phyloP scores from a whole-genome alignment of 805 yeast genomes.

The Huiozyma sinensis region DNA sequence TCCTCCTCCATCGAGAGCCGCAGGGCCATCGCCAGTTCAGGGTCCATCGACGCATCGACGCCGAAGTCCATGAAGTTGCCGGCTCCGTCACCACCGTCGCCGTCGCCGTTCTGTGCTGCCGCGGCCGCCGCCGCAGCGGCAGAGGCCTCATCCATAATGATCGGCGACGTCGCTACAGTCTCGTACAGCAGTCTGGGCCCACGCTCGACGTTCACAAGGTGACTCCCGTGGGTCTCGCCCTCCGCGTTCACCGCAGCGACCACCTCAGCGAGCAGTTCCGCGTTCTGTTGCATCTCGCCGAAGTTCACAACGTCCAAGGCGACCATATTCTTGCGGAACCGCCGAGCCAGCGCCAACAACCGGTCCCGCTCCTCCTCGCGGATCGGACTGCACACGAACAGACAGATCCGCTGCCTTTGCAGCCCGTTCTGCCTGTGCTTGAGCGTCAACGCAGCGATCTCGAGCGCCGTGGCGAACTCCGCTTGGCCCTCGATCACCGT shows the following conservation, averaged over 20 bases:
- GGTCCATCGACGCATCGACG: constrained; percentile 86
- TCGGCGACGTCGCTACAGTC: constrained; percentile 63
- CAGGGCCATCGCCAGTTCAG: constrained; percentile 92
- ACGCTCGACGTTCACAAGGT: constrained; percentile 77
- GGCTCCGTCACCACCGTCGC: constrained; percentile 37
- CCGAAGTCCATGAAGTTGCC: constrained; percentile 53
- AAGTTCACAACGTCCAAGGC: constrained; percentile 85
- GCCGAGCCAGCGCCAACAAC: constrained; percentile 75
- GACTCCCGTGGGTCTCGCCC: constrained; percentile 58
- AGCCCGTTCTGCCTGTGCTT: constrained; percentile 93
- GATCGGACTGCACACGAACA: constrained; percentile 83
- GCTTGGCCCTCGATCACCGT: constrained; percentile 57
- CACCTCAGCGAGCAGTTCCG: constrained; percentile 70
- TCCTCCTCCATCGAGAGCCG: constrained; percentile 93
- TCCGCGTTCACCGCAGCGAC: constrained; percentile 49
- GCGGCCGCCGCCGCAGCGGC: constrained; percentile 35
- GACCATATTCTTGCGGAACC: constrained; percentile 84
- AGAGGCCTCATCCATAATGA: constrained; percentile 53
- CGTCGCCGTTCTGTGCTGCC: constrained; percentile 19
- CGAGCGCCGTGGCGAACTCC: constrained; percentile 74
- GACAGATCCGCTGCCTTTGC: constrained; percentile 82
- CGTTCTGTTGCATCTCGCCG: constrained; percentile 77
- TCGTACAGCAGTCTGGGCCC: constrained; percentile 81
- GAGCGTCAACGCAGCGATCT: constrained; percentile 86
- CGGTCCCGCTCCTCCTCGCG: constrained; percentile 57